phyloP scores from a whole-genome alignment of 129 eudicot species.

The Erigeron canadensis region DNA sequence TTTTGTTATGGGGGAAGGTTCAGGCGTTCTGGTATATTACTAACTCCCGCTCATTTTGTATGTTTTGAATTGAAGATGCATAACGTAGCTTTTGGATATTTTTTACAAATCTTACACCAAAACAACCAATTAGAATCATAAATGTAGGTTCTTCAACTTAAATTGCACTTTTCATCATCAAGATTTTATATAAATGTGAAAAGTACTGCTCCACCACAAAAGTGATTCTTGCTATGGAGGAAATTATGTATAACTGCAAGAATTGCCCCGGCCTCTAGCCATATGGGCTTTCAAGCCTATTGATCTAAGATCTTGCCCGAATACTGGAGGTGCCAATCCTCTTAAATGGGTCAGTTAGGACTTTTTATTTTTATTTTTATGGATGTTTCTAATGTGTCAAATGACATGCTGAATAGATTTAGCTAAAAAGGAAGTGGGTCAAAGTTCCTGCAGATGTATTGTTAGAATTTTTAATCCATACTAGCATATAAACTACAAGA shows the following conservation, averaged over 20 bases:
- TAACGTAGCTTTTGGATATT: not conserved
- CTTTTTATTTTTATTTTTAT: no score
- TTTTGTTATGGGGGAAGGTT: slow-evolving; percentile 89
- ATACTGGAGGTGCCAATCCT: not conserved
- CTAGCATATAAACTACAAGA: no score
- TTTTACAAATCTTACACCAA: not conserved
- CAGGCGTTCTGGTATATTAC: slow-evolving; percentile 69
- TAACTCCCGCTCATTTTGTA: not conserved
- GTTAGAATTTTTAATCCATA: no score
- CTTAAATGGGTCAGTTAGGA: not conserved
- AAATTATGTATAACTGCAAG: not conserved
- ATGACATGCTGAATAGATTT: not conserved
- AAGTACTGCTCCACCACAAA: not conserved
- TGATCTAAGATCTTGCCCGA: not conserved
- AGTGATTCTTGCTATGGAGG: not conserved
- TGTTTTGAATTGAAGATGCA: not conserved
- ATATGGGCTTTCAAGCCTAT: not conserved
- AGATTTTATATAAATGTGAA: not conserved
- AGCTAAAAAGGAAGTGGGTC: no score
- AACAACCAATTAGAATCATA: not conserved
- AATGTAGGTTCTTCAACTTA: not conserved
- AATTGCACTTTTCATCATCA: not conserved
- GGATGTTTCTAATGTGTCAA: not conserved
- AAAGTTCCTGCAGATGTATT: no score
- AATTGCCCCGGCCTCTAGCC: not conserved